Percentiles rank a stretch among this genome's conserved stretches.
Conservation (phyloP, 495 filamentous ascomycete genomes). For the Parmelia sp. region DNA sequence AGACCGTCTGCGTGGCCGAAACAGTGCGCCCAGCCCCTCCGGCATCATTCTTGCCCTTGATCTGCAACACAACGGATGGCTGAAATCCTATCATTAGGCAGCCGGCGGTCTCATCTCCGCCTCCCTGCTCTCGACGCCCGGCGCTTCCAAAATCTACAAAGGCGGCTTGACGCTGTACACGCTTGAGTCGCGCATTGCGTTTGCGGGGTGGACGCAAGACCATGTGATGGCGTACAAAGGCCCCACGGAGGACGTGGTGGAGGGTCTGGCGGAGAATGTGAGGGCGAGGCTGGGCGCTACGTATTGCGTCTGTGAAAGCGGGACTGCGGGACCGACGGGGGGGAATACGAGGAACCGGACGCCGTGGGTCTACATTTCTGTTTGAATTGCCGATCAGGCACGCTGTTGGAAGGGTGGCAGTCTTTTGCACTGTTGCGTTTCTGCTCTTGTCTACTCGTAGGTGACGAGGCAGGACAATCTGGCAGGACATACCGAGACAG, state of each 20-base stretch:
- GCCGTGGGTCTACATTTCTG: constrained; percentile 38
- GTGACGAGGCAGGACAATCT: neutral
- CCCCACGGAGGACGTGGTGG: constrained; percentile 49
- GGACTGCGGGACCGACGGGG: constrained; percentile 56
- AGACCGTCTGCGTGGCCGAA: constrained; percentile 54
- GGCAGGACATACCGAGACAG: neutral
- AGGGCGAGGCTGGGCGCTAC: constrained; percentile 46
- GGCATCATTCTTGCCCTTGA: neutral
- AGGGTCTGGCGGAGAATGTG: constrained; percentile 48
- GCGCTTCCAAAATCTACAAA: constrained; percentile 51
- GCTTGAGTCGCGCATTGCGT: constrained; percentile 51
- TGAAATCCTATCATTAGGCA: constrained; percentile 35
- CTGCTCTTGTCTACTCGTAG: neutral
- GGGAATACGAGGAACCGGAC: constrained; percentile 50
- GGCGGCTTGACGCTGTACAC: constrained; percentile 59
- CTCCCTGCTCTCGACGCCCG: constrained; percentile 48
- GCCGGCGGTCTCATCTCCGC: constrained; percentile 57
- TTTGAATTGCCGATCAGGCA: neutral
- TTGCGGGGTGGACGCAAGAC: constrained; percentile 54
- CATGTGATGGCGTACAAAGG: constrained; percentile 46
- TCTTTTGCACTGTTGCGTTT: neutral
- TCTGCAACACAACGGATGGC: neutral
- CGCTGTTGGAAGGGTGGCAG: neutral
- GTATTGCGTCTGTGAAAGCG: constrained; percentile 53
- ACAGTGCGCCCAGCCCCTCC: constrained; percentile 39